Evolutionary conservation across 2,329 filamentous ascomycete species (phyloP), one percentile per base, ranked within the genome.

Genomic region (Nemania abortiva): DNA sequence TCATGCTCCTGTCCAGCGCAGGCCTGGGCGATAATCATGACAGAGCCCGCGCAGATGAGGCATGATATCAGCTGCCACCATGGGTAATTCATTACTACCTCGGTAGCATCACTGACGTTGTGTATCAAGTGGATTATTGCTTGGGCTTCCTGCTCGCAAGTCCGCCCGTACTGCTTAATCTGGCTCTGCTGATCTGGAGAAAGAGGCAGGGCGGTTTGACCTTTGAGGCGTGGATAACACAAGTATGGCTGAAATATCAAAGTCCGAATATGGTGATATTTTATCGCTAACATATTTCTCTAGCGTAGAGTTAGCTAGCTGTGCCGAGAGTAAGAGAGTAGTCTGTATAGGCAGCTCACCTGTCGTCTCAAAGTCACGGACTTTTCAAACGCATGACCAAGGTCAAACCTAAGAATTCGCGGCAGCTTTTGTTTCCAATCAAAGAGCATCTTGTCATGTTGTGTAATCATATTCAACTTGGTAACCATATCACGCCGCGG

Each of bases 11-110:
- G 60, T 27, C 27, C 22, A 49, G 60, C 50, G 29, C 20, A 55
- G 15, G 60, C 50, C 29, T 34, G 47, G 9, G 49, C 60, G 15
- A 31, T 22, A 47, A 63, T 31, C 27, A 63, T 29, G 15, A 63
- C 50, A 15, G 60, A 63, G 9, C 50, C 60, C 11, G 60, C 60
- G 47, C 60, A 63, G 18, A 63, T 47, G 31, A 63, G 49, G 22
- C 60, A 63, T 37, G 60, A 63, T 49, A 63, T 63, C 60, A 54
- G 53, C 60, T 63, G 60, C 60, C 60, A 63, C 60, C 60, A 63
- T 6, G 60, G 60, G 18, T 53, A 63, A n/a, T 63, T 54, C 50
- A 42, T 37, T 6, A 63, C 50, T 13, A 63, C 37, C n/a, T 63
- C 60, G 18, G 31, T 31, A 9, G 37, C 60, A 18, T 63, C 60